Conservation (phyloP, 352 stramenopile species). For the Paralagenidium karlingii region DNA sequence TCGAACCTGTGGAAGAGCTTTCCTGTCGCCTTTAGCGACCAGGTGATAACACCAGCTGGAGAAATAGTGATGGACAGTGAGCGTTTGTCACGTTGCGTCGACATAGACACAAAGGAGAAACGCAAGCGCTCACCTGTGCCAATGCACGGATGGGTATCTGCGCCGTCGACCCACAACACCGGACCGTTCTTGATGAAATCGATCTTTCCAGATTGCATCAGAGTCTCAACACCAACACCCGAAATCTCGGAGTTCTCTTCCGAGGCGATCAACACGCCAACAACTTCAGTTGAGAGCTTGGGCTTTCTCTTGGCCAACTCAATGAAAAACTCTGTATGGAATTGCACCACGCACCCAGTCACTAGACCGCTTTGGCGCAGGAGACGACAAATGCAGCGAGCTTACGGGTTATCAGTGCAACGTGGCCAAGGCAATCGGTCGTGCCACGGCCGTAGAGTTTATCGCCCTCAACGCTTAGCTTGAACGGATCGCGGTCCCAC, state of each 20-base stretch:
- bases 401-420: constrained; percentile 80
- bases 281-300: constrained; percentile 52
- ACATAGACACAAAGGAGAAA: too few relatives aligned
- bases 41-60: constrained; percentile 77
- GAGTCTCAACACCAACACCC: constrained; percentile 80
- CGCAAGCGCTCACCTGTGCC: too few relatives aligned
- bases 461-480: constrained; percentile 80
- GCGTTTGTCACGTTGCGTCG: too few relatives aligned
- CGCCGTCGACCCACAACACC: constrained; percentile 88
- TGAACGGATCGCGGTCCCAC: constrained; percentile 86
- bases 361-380: neutral
- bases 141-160: constrained; percentile 88
- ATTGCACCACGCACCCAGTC: neutral
- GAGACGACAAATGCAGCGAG: neutral
- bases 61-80: too few relatives aligned
- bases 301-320: constrained; percentile 69
- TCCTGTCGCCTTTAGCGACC: constrained; percentile 82
- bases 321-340: constrained; percentile 30
- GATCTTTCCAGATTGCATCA: constrained; percentile 82
- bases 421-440: constrained; percentile 89
- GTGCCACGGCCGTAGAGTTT: constrained; percentile 89
- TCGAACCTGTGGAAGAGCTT: constrained; percentile 92
- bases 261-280: constrained; percentile 87
- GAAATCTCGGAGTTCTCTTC: constrained; percentile 75
- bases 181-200: constrained; percentile 89